Percentiles rank a stretch among this genome's conserved stretches.
Evolutionary conservation across 352 stramenopile genomes (phyloP).

Genomic region (Globisporangium radiosum): DNA sequence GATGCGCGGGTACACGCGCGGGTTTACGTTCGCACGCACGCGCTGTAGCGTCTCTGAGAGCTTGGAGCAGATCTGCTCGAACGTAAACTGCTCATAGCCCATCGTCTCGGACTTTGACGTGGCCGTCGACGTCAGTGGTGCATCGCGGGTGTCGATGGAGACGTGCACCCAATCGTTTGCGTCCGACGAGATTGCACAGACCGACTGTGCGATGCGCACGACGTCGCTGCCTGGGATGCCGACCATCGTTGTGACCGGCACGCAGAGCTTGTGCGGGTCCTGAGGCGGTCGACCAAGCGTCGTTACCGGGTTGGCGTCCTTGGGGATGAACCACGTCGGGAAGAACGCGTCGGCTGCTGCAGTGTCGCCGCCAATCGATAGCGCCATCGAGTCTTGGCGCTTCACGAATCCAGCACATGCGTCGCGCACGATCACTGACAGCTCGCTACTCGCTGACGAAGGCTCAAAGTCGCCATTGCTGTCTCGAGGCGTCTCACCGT

Average conservation of each 20-base stretch:
- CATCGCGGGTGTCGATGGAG: constrained; percentile 27
- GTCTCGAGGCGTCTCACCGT: constrained; percentile 37
- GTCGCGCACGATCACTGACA: constrained; percentile 14
- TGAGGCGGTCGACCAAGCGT: constrained; percentile 31
- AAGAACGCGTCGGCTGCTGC: constrained; percentile 32
- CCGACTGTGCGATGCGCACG: constrained; percentile 20
- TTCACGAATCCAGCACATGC: constrained; percentile 21
- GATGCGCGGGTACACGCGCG: constrained; percentile 29
- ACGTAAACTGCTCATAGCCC: constrained; percentile 20
- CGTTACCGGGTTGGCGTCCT: constrained; percentile 29
- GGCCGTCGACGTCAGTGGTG: constrained; percentile 7
- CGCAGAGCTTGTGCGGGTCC: constrained; percentile 22
- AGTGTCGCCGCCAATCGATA: too few relatives aligned
- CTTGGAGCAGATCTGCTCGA: constrained; percentile 17
- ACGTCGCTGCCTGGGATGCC: constrained; percentile 62
- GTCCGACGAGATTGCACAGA: constrained; percentile 42
- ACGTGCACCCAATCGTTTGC: constrained; percentile 41
- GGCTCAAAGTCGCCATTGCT: not conserved
- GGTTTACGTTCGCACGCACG: constrained; percentile 16
- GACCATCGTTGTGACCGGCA: constrained; percentile 55
- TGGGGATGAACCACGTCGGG: constrained; percentile 51
- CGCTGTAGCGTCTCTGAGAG: constrained; percentile 15
- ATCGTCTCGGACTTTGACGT: too few relatives aligned
- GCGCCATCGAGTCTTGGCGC: constrained; percentile 5
- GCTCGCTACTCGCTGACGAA: not conserved